Base-by-base conservation (phyloP, 2,329 filamentous ascomycete species). In the Colletotrichum karsti region DNA sequence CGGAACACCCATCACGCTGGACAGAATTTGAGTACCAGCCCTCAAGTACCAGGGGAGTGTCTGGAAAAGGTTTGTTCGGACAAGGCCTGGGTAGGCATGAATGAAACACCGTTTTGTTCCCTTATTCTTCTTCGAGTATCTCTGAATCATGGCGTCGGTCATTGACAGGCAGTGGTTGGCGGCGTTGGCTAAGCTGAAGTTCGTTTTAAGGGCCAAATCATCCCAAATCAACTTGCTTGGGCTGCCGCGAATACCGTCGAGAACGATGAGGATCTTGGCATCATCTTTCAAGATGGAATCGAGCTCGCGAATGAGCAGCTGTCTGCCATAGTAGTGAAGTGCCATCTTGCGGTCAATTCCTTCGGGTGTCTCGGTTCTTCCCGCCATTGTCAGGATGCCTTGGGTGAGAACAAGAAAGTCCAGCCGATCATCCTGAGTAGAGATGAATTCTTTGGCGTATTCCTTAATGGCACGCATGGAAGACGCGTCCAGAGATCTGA, bases 241-340 rank as follows among this genome's bases (percentile, higher is more conserved):
- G 15, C 72, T 73, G 24, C 82, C 81, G 3, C 50, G 30, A 3
- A 37, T 33, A 1, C 74, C 69, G 28, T 79, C 78, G 0, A 82
- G 72, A 2, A 85, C 79, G 5, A 80, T 76, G 61, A 84, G 66
- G 5, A 83, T 79, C 28, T 77, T 80, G 6, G 80, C 75, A n/a
- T 78, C 74, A 0, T 73, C 70, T 33, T 72, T 77, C n/a, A 84
- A 70, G 0, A 74, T 71, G 0, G 83, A 81, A 0, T 79, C 67
- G 5, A 85, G 74, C 39, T 82, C 79, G 13, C 75, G 72, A 22
- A 84, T 78, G 13, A 85, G 79, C 0, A 82, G 77, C 69, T 84
- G 82, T 12, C 77, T 79, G 15, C 82, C 79, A 64, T 85, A 85
- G 69, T 82, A 84, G 61, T 83, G 81, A n/a, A 85, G 73, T 0